Evolutionary conservation across 73 alveolate genomes (phyloP).

Genomic region (Durusdinium trenchii): DNA sequence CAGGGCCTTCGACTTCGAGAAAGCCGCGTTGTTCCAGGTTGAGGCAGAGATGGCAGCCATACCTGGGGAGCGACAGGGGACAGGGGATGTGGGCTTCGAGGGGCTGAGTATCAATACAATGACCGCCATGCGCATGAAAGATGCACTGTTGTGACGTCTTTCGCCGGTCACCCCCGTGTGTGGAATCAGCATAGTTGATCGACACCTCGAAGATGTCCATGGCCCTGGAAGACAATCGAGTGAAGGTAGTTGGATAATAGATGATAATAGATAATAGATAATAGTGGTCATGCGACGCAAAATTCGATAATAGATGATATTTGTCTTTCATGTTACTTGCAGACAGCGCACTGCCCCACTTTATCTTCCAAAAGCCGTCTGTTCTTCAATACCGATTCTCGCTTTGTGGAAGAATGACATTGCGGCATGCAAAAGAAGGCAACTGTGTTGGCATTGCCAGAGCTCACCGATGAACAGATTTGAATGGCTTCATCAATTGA

Average conservation of each 20-base stretch:
- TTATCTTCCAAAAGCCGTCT: background rate
- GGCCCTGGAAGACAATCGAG: background rate
- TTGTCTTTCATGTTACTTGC: no score
- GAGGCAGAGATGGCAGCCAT: background rate
- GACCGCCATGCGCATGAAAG: background rate
- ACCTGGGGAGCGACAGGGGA: background rate
- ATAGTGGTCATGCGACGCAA: background rate
- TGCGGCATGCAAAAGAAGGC: background rate
- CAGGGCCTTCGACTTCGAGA: background rate
- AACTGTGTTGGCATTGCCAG: slow-evolving; percentile 1
- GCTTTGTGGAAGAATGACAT: background rate
- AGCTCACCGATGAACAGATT: background rate
- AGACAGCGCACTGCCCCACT: background rate
- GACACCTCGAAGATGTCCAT: background rate
- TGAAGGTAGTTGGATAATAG: background rate
- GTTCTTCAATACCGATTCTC: background rate
- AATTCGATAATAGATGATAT: background rate
- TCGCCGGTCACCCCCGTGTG: background rate
- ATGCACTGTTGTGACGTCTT: background rate
- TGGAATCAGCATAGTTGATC: background rate
- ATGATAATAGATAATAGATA: background rate
- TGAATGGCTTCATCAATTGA: background rate
- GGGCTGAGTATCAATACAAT: background rate
- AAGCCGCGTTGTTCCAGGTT: background rate
- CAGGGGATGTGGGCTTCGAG: background rate